A percentile compares a stretch with the other conserved stretches of the same genome.
Evolutionary conservation across 345 rosid genomes (phyloP).

Genomic region (Pelargonium nanum): DNA sequence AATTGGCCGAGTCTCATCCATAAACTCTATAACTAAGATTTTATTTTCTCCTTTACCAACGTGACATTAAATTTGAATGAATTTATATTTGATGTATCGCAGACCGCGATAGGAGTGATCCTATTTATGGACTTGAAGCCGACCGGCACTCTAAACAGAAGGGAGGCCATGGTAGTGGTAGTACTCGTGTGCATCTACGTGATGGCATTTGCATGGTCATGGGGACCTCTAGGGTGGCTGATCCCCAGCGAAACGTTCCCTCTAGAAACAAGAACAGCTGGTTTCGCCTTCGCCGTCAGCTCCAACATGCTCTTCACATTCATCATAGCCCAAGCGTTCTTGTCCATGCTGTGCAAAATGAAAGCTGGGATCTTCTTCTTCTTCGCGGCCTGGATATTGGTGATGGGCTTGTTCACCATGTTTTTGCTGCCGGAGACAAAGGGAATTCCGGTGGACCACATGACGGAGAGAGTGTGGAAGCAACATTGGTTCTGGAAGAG

Average conservation of each 20-base stretch:
- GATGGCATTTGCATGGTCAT: constrained; percentile 51
- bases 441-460: constrained; percentile 32
- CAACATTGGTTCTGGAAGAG: constrained; percentile 42
- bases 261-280: constrained; percentile 32
- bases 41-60: too few species aligned
- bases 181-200: constrained; percentile 30
- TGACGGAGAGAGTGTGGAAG: constrained; percentile 34
- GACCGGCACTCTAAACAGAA: constrained; percentile 10
- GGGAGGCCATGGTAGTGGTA: constrained; percentile 23
- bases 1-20: too few species aligned
- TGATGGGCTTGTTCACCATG: constrained; percentile 31
- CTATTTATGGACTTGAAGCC: constrained; percentile 13
- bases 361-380: constrained; percentile 43
- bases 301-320: constrained; percentile 47
- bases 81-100: neutral
- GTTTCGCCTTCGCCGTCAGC: constrained; percentile 31
- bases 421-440: constrained; percentile 42
- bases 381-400: constrained; percentile 31
- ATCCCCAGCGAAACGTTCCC: constrained; percentile 54
- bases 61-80: too few species aligned
- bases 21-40: too few species aligned
- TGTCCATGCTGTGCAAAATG: constrained; percentile 40
- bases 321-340: constrained; percentile 37
- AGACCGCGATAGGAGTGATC: constrained; percentile 19
- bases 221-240: constrained; percentile 57